phyloP scores from a whole-genome alignment of 176 grass and related monocot species.

The Rhynchospora tenuis region DNA sequence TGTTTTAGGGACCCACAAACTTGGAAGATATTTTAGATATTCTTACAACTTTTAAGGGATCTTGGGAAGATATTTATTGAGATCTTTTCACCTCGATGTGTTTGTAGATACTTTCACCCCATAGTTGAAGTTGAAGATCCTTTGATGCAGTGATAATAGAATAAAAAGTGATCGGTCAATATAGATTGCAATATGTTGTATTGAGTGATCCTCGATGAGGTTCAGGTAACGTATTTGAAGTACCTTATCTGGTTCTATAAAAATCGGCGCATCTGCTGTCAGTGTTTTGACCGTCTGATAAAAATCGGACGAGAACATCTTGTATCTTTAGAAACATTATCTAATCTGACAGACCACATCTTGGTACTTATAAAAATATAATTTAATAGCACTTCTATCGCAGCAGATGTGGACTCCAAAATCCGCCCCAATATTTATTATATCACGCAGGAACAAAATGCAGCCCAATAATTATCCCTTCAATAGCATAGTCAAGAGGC shows the following conservation, averaged over 20 bases:
- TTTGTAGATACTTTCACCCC: neutral
- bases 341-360: neutral
- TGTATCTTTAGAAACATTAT: neutral
- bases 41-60: neutral
- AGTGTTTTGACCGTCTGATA: neutral
- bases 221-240: neutral
- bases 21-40: neutral
- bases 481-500: neutral
- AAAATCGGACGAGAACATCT: neutral
- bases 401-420: neutral
- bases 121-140: neutral
- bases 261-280: neutral
- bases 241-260: neutral
- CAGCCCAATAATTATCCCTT: neutral
- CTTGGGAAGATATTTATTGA: neutral
- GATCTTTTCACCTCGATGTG: neutral
- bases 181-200: neutral
- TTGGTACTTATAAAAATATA: neutral
- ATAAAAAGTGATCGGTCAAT: neutral
- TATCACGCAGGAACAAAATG: neutral
- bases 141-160: neutral
- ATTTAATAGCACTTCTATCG: neutral
- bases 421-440: neutral
- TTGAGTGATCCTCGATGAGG: neutral
- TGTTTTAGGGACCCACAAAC: neutral